Conservation (phyloP, 352 stramenopile genomes). For the Detonula confervacea region DNA sequence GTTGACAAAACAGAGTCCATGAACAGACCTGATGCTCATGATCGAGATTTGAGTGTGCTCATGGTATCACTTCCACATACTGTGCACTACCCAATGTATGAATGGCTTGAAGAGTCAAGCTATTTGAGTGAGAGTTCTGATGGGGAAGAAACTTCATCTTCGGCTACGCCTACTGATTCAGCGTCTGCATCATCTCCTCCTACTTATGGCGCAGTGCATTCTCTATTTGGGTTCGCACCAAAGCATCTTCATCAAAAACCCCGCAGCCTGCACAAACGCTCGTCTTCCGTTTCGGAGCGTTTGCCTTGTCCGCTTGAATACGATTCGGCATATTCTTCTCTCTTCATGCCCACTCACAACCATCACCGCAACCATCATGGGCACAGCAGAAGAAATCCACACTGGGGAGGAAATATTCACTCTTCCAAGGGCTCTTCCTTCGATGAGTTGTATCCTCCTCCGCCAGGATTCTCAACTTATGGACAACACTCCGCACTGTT, state of each 20-base stretch:
- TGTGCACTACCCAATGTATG: constrained; percentile 30
- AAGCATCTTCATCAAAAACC: constrained; percentile 26
- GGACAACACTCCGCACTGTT: constrained; percentile 26
- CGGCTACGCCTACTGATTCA: background rate
- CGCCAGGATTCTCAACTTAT: constrained; percentile 29
- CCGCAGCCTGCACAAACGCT: constrained; percentile 7
- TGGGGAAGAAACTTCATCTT: background rate
- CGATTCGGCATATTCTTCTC: constrained; percentile 49
- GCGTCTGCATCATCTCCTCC: constrained; percentile 17
- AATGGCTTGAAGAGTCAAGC: constrained; percentile 23
- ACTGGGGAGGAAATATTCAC: background rate
- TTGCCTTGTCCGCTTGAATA: constrained; percentile 50
- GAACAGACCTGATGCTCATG: too few relatives aligned
- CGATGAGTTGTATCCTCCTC: constrained; percentile 23
- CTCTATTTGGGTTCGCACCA: constrained; percentile 35
- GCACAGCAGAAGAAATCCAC: constrained; percentile 2
- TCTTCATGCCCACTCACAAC: constrained; percentile 32
- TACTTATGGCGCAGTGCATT: constrained; percentile 20
- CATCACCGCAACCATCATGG: background rate
- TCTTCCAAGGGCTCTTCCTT: constrained; percentile 7
- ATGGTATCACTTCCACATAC: constrained; percentile 52
- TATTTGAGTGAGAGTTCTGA: background rate
- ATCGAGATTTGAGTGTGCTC: constrained; percentile 43
- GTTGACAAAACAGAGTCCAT: constrained; percentile 2
- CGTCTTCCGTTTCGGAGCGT: too few relatives aligned